Percentiles rank a stretch among this genome's conserved stretches.
phyloP scores from a whole-genome alignment of 495 filamentous ascomycete species.

The Halenospora varia region DNA sequence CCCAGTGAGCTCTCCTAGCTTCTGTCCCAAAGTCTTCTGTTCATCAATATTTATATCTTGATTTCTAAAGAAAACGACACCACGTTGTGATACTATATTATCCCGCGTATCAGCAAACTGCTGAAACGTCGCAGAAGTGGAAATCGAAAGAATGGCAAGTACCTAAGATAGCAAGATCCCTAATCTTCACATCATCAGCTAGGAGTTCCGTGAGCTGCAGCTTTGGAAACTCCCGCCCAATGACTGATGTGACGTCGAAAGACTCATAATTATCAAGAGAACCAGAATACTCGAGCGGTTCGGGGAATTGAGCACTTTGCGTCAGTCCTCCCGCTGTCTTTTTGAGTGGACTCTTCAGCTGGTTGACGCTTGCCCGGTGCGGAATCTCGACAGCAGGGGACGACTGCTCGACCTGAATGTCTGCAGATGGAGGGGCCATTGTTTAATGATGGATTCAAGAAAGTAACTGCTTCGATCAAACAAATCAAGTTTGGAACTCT shows the following conservation, averaged over 20 bases:
- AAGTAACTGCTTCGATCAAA: background rate
- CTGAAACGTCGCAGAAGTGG: background rate
- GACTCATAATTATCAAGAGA: constrained; percentile 51
- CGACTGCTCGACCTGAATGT: background rate
- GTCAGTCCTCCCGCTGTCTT: background rate
- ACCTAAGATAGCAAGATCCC: constrained; percentile 61
- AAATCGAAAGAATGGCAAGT: constrained; percentile 2
- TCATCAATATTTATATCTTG: constrained; percentile 45
- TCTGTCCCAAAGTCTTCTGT: constrained; percentile 62
- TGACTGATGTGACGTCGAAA: constrained; percentile 61
- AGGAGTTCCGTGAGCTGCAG: constrained; percentile 58
- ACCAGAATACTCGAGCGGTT: constrained; percentile 26
- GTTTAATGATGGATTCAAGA: background rate
- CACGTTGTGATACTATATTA: constrained; percentile 69
- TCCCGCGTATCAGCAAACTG: background rate
- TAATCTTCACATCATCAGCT: constrained; percentile 53
- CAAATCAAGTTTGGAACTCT: background rate
- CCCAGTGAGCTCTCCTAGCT: constrained; percentile 60
- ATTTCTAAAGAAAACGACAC: constrained; percentile 75
- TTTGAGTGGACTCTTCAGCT: background rate
- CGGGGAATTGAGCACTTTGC: constrained; percentile 1
- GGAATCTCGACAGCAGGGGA: background rate
- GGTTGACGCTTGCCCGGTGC: background rate
- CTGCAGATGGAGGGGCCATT: background rate
- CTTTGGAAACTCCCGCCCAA: constrained; percentile 59